Base-by-base conservation (phyloP, 805 yeast genomes). In the Blastobotrys terrestris region DNA sequence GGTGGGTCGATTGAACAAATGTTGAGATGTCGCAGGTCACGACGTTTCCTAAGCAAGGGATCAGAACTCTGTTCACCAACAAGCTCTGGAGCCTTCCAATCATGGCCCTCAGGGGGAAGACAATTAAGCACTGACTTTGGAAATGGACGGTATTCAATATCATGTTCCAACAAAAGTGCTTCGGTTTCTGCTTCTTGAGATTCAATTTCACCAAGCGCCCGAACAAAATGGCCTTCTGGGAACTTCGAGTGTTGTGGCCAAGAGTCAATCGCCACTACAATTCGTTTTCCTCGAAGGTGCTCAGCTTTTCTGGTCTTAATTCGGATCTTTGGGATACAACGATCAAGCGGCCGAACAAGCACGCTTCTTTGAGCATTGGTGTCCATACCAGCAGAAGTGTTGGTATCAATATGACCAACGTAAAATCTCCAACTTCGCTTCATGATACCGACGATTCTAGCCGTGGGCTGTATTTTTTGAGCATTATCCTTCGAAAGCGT, bases 1-100 rank as follows among this genome's bases (percentile, higher is more conserved):
- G 97, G 97, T 7, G 99, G 99, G 75, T 94, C 99, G 61, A 94
- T 94, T 20, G 96, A 86, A 67, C 99, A 94, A 42, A 94, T 87
- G 48, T 89, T 74, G 63, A 88, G 83, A 62, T 92, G 95, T 62
- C 99, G 80, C 54, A 91, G 76, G 67, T 94, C 99, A 49, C 74
- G 78, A 69, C 99, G 81, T 60, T 84, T 82, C 40, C 67, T 63
- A 39, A 79, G 62, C 48, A 69, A 61, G 5, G 54, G 46, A 18
- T 54, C 59, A 18, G 77, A 70, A 26, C 54, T 61, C 18, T 41
- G 52, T 31, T 55, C 54, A 16, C 76, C 68, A 53, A 80, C 66
- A 50, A 77, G 72, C 50, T 77, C 85, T 2, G 97, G 97, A 15
- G 89, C 96, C 53, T 73, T 79, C 99, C 99, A 94, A 54, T 86